Percentiles rank a stretch among this genome's conserved stretches.
Conservation (phyloP, 2,329 filamentous ascomycete species). For the Sporothrix luriei region DNA sequence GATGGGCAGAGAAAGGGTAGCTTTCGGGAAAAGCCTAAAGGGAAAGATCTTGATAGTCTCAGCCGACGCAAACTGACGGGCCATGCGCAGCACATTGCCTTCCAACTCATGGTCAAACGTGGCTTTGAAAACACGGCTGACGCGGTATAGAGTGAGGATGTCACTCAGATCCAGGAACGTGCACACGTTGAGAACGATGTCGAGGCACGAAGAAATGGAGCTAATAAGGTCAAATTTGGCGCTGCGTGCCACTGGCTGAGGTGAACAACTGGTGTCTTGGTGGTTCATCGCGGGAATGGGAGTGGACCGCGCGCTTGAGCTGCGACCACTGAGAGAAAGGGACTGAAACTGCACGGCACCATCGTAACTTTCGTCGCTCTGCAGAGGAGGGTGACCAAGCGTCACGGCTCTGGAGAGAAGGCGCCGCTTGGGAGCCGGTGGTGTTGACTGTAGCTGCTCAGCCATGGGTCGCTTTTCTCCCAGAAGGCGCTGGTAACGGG, state of each 20-base stretch:
- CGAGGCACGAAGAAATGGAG: conserved; percentile 49
- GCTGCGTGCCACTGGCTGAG: not conserved
- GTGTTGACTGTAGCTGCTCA: not conserved
- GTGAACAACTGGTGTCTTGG: not conserved
- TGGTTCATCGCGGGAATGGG: not conserved
- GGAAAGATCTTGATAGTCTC: conserved; percentile 61
- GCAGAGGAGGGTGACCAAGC: not conserved
- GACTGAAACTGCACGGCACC: not conserved
- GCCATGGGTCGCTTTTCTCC: not conserved
- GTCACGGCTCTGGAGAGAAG: conserved; percentile 7
- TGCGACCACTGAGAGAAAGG: conserved; percentile 1
- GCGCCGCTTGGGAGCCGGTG: not conserved
- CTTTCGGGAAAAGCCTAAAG: conserved; percentile 59
- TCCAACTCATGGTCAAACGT: conserved; percentile 62
- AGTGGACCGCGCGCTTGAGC: not conserved
- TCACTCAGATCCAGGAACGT: conserved; percentile 57
- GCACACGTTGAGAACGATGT: conserved; percentile 59
- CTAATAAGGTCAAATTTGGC: conserved; percentile 48
- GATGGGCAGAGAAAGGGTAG: not conserved
- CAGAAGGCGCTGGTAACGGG: not conserved
- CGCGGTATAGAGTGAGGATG: conserved; percentile 65
- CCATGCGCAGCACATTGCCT: conserved; percentile 60
- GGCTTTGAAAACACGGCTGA: conserved; percentile 64
- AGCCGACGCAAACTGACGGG: conserved; percentile 54
- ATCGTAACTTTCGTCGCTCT: not conserved